A percentile compares a stretch with the other conserved stretches of the same genome.
Evolutionary conservation across 306 rosid genomes (phyloP).

Genomic region (Abrus precatorius): DNA sequence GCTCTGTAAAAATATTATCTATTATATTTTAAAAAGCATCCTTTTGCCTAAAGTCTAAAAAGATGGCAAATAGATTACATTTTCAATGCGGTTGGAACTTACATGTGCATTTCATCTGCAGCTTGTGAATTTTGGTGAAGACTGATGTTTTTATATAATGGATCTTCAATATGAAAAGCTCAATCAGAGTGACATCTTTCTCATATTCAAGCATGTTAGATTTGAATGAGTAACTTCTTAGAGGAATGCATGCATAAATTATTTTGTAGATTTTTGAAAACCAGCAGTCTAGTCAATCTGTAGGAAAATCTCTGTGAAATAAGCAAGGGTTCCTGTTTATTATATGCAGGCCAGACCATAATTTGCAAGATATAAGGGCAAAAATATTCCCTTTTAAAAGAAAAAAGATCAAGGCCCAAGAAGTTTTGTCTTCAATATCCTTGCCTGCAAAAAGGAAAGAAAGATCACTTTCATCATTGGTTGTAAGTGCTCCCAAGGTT

Average conservation of each 20-base stretch:
- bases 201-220: conserved; percentile 32
- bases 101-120: conserved; percentile 11
- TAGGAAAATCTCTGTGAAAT: conserved; percentile 19
- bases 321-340: conserved; percentile 36
- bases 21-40: not conserved
- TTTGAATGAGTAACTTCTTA: conserved; percentile 22
- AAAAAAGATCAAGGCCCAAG: conserved; percentile 68
- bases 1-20: not conserved
- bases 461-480: conserved; percentile 95
- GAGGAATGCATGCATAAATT: conserved; percentile 29
- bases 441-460: conserved; percentile 92
- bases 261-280: conserved; percentile 3
- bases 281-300: conserved; percentile 21
- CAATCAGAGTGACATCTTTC: conserved; percentile 23
- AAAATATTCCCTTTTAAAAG: conserved; percentile 81
- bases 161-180: conserved; percentile 16
- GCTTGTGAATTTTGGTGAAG: conserved; percentile 28
- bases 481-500: conserved; percentile 89
- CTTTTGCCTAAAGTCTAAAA: conserved; percentile 19
- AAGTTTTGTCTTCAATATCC: conserved; percentile 68
- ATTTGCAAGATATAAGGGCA: conserved; percentile 92
- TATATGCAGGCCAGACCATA: conserved; percentile 94
- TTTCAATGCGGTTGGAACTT: conserved; percentile 18
- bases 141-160: conserved; percentile 21
- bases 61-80: conserved; percentile 33